Conservation (phyloP, 176 grass and related monocot species). For the Bonia amplexicaulis region DNA sequence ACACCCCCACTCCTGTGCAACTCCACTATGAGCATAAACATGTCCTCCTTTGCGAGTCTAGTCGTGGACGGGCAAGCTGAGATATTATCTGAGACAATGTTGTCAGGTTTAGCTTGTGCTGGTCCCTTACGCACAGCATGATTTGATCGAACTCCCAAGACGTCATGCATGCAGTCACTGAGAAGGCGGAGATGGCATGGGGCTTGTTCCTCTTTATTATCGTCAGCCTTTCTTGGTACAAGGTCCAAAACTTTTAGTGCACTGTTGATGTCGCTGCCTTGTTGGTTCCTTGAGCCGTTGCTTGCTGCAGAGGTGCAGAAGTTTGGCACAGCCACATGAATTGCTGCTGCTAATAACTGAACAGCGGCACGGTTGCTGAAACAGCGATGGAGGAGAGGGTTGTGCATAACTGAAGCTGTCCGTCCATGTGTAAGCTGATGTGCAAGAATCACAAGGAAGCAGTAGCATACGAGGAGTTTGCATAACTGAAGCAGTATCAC, state of each 20-base stretch:
- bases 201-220: not conserved
- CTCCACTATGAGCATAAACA: constrained; percentile 39
- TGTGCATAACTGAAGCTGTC: too few species aligned
- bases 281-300: not conserved
- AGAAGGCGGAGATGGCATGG: constrained; percentile 40
- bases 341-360: too few species aligned
- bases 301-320: not conserved
- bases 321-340: not conserved
- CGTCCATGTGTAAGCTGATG: too few species aligned
- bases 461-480: too few species aligned
- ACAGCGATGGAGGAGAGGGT: too few species aligned
- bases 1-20: constrained; percentile 25
- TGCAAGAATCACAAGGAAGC: too few species aligned
- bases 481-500: too few species aligned
- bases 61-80: not conserved
- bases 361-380: too few species aligned
- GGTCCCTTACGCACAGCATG: not conserved
- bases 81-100: not conserved
- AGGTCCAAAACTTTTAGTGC: constrained; percentile 36
- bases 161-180: constrained; percentile 35
- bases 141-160: constrained; percentile 26
- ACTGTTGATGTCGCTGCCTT: not conserved
- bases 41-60: constrained; percentile 13
- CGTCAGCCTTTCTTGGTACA: constrained; percentile 3
- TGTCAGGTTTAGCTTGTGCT: not conserved